phyloP scores from a whole-genome alignment of 208 protist species.

The Trypanosoma avium region DNA sequence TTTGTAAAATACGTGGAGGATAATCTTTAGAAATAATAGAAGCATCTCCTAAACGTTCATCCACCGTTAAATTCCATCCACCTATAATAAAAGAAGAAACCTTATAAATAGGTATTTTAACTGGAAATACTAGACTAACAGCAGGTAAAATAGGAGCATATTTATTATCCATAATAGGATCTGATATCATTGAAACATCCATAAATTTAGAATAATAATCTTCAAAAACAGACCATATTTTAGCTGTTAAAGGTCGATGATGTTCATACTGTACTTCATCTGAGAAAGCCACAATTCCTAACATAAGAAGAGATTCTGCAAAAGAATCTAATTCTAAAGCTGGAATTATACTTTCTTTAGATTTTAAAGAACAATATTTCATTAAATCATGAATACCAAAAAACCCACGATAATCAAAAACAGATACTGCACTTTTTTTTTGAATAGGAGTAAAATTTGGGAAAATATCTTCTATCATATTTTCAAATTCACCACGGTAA shows the following conservation, averaged over 20 bases:
- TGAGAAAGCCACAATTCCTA: constrained; percentile 76
- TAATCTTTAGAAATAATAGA: neutral
- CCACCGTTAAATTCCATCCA: constrained; percentile 39
- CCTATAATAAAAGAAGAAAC: constrained; percentile 35
- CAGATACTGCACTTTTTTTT: constrained; percentile 45
- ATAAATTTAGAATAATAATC: constrained; percentile 45
- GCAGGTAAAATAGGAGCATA: constrained; percentile 14
- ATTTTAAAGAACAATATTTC: constrained; percentile 10
- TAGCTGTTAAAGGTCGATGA: constrained; percentile 72
- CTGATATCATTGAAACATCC: constrained; percentile 19
- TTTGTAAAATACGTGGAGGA: constrained; percentile 20
- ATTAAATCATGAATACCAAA: constrained; percentile 43
- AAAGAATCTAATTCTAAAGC: constrained; percentile 66
- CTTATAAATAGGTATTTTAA: constrained; percentile 34
- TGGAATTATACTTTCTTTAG: neutral
- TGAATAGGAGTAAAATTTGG: constrained; percentile 43
- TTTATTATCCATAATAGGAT: constrained; percentile 26
- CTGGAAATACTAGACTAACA: constrained; percentile 35
- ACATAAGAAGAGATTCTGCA: constrained; percentile 77
- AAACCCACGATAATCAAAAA: constrained; percentile 72
- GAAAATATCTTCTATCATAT: constrained; percentile 62
- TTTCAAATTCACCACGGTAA: constrained; percentile 41
- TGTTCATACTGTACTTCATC: constrained; percentile 52
- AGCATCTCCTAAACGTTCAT: neutral
- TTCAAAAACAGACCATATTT: constrained; percentile 80